Evolutionary conservation across 768 basidiomycete species (phyloP), one percentile per base, ranked within the genome.

Genomic region (Suillus subaureus): DNA sequence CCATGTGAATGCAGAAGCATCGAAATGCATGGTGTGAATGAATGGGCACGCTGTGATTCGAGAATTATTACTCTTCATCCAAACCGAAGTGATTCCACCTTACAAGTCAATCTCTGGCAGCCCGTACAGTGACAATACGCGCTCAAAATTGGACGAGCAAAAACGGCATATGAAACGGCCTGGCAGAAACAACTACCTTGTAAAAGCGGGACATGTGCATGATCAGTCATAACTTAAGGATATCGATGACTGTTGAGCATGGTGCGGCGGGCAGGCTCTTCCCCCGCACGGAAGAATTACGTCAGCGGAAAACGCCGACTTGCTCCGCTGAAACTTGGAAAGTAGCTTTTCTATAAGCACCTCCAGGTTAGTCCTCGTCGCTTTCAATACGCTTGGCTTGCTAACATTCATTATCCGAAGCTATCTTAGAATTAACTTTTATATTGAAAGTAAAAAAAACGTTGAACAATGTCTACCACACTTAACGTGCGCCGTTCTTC

Each of bases 51-150:
- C 89, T 89, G 61, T 23, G 35, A 13, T 43, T 31, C 16, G 37
- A 51, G n/a, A n/a, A 35, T 64, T n/a, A 28, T 45, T 52, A 58
- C 26, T 45, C 47, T 69, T 66, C 61, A 47, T 63, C 61, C 31
- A 47, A 31, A 56, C 15, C 42, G 28, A 61, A 37, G 4, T 18
- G 61, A 47, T 35, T 33, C 40, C 40, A 57, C 66, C 79, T 64
- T 71, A 84, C 88, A 86, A 68, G 77, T 85, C 61, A 89, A 72
- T 47, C 83, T 78, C 73, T 91, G 90, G 70, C 90, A 92, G n/a
- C 83, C 73, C 4, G 86, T 87, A 71, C 90, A 92, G 70, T 91
- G 90, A 67, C 88, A 91, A 70, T 86, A 90, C 6, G 86, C 88
- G 67, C 84, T 85, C 40, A 86, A 75, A 4, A 84, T 68, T 0